phyloP scores from a whole-genome alignment of 2,329 filamentous ascomycete genomes.

The Claviceps sp. region DNA sequence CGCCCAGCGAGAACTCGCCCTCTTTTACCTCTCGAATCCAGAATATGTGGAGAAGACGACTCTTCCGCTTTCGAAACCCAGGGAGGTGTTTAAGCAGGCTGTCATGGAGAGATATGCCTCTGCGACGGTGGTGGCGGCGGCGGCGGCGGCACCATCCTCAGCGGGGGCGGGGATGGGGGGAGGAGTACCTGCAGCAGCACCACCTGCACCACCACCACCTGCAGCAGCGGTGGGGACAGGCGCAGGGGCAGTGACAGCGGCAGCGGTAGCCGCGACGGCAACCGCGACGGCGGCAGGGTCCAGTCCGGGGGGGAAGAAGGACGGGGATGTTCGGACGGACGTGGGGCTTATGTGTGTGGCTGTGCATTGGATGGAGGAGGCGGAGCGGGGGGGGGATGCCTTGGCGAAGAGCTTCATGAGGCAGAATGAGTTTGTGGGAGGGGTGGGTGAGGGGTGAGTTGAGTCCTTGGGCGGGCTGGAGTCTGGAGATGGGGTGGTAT shows the following conservation, averaged over 20 bases:
- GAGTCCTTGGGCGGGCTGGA: too few species aligned
- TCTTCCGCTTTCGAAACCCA: slow-evolving; percentile 68
- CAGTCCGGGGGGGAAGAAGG: slow-evolving; percentile 20
- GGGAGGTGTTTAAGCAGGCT: slow-evolving; percentile 81
- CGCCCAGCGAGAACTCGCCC: slow-evolving; percentile 82
- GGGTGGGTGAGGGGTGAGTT: too few species aligned
- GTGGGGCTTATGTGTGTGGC: slow-evolving; percentile 86
- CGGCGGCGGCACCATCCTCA: slow-evolving; percentile 6
- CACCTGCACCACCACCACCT: not conserved
- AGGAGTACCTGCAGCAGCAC: slow-evolving; percentile 21
- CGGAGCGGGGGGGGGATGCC: slow-evolving; percentile 73
- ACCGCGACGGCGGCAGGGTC: slow-evolving; percentile 10
- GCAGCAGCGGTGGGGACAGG: slow-evolving; percentile 11
- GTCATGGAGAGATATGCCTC: slow-evolving; percentile 56
- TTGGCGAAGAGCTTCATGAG: slow-evolving; percentile 71
- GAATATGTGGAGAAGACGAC: slow-evolving; percentile 72
- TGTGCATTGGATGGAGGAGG: slow-evolving; percentile 93
- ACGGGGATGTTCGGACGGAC: slow-evolving; percentile 52
- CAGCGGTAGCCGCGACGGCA: not conserved
- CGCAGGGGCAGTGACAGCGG: slow-evolving; percentile 32
- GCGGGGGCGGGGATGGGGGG: slow-evolving; percentile 15
- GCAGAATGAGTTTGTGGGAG: slow-evolving; percentile 39
- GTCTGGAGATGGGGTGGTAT: too few species aligned
- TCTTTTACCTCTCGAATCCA: slow-evolving; percentile 86
- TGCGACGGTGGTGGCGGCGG: slow-evolving; percentile 9